Evolutionary conservation across 75 land plant genomes (phyloP), one percentile per base, ranked within the genome.

Genomic region (Azolla pinnata): DNA sequence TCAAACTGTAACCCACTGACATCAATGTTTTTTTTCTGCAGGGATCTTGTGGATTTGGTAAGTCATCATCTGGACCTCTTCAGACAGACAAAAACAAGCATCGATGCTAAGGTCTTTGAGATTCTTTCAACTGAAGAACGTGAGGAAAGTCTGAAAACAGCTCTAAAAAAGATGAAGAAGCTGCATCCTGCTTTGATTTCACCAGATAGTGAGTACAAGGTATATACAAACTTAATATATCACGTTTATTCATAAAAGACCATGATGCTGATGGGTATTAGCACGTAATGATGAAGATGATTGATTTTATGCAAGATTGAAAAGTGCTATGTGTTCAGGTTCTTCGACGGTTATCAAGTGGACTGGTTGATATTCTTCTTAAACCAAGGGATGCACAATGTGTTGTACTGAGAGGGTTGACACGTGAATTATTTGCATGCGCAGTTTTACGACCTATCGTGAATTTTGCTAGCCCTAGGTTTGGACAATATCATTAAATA

Each of bases 121-220:
- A 79, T 79, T 20, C 69, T 95, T 7, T 84, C 97, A 21, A 60
- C 69, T 59, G 97, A 95, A 63, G 92, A 79, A 64, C 70, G 91
- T 35, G 99, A 95, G 75, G 91, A 95, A 78, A 90, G 70, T 50
- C 51, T 95, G 65, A 89, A 84, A 64, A 71, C 71, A 31, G 78
- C 76, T 57, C 73, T 95, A 12, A 63, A 78, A 62, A 66, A 81
- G 35, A 70, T 83, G 0, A 74, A 80, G 52, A 77, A 90, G 73
- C 85, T 95, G 52, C 97, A 95, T 40, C 99, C 99, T 49, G 99
- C 99, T 34, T 72, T 90, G 45, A 47, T 89, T 10, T 90, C 99
- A 47, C 57, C 85, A 34, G 96, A 95, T 62, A 42, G 75, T 63
- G 99, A 95, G 75, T 77, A 74, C 81, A 84, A 86, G 90, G 99